These are phyloP conservation scores for Trichocladium uniseriatum DNA, from an alignment of 495 filamentous ascomycete species.

Conservation along the genomic window DNA sequence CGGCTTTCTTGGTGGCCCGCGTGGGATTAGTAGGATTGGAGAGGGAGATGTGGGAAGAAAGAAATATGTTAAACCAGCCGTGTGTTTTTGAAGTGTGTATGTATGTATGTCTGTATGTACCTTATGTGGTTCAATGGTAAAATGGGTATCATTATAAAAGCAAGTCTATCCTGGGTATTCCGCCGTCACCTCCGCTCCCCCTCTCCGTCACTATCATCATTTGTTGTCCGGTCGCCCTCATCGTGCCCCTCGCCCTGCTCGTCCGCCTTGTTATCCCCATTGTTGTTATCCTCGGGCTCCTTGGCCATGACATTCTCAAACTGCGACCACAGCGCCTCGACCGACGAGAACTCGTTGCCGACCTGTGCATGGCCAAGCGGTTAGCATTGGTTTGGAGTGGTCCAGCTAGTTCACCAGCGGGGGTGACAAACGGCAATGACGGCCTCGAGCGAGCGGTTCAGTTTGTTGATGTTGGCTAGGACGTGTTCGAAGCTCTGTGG, in stretches of 20 bases:
- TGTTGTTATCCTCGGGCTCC: constrained; percentile 45
- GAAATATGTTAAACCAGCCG: background rate
- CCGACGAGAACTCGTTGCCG: constrained; percentile 92
- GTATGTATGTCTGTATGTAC: background rate
- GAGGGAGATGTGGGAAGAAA: background rate
- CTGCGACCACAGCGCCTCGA: constrained; percentile 92
- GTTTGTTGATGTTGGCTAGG: constrained; percentile 88
- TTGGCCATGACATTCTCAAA: constrained; percentile 95
- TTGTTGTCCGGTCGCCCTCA: constrained; percentile 2
- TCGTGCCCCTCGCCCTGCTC: constrained; percentile 16
- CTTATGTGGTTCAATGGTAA: background rate
- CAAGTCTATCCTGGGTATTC: background rate
- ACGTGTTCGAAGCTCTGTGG: constrained; percentile 80
- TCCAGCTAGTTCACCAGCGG: no score
- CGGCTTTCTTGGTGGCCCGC: background rate
- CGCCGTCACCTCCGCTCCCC: background rate
- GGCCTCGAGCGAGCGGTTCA: constrained; percentile 86
- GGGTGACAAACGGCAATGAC: constrained; percentile 61
- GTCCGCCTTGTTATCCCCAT: constrained; percentile 29
- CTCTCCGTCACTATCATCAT: background rate
- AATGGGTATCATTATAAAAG: constrained; percentile 1
- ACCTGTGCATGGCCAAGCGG: constrained; percentile 44
- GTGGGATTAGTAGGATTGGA: background rate
- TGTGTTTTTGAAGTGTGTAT: background rate
- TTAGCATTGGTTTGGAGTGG: background rate